These are phyloP conservation scores for Fusarium chuoi DNA, from an alignment of 2,329 filamentous ascomycete genomes.

Conservation along the genomic window DNA sequence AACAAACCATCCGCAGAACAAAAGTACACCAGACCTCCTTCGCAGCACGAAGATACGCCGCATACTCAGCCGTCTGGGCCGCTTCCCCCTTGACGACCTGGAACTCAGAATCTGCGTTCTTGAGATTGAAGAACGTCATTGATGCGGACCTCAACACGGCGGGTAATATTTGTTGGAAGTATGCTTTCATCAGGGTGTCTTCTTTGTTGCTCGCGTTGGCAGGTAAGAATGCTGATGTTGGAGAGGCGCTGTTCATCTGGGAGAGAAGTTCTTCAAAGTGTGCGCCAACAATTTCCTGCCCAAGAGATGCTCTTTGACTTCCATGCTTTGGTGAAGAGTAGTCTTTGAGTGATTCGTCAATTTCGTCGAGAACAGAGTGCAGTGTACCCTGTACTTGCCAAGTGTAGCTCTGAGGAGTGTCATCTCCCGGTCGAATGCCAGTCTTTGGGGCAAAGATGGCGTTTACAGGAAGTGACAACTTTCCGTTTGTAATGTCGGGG, in stretches of 20 bases:
- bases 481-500: background rate
- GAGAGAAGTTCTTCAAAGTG: conserved; percentile 19
- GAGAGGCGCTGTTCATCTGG: background rate
- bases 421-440: background rate
- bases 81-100: background rate
- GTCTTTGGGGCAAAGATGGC: background rate
- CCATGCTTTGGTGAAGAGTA: fast-evolving
- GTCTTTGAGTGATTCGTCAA: background rate
- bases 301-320: fast-evolving
- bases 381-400: conserved; percentile 12
- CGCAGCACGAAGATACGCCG: background rate
- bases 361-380: background rate
- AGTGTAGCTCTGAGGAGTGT: background rate
- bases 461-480: background rate
- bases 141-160: background rate
- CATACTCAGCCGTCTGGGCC: conserved; percentile 1
- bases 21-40: conserved; percentile 10
- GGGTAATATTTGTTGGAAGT: conserved; percentile 3
- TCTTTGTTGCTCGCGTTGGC: background rate
- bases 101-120: conserved; percentile 5
- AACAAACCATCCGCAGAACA: conserved; percentile 14
- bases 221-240: background rate
- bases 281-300: background rate
- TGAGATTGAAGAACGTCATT: background rate
- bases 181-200: background rate